Evolutionary conservation across 2,329 filamentous ascomycete species (phyloP), one percentile per base, ranked within the genome.

Genomic region (Alternaria brassicae): DNA sequence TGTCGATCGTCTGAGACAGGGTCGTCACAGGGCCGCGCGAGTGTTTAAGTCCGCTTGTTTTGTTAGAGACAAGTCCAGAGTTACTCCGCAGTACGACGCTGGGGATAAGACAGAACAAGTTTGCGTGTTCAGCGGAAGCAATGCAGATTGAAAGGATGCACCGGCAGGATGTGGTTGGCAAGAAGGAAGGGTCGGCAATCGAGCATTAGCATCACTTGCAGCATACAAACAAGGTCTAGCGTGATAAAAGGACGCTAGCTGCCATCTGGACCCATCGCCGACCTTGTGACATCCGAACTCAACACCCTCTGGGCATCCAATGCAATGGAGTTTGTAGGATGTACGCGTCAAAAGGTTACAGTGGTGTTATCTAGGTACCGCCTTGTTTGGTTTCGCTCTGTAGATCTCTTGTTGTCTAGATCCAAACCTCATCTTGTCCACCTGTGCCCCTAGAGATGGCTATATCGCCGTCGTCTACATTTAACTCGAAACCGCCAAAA

Each of bases 121-220:
- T 32, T 56, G 34, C 56, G 32, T 41, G 34, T 28, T 39, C 19
- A n/a, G 34, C 44, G 32, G 49, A 49, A 37, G 30, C 44, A 48
- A 15, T 48, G 30, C 44, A 19, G 30, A n/a, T 48, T 52, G n/a
- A 28, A 45, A 34, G 48, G 58, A 56, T 56, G 57, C 40, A 40
- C 27, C 13, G 45, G 57, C 28, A 28, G 53, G 32, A 48, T 56
- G 36, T 53, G 48, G 58, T 61, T 61, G 61, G 54, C 58, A 50
- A 58, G 58, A 55, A 56, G 54, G 53, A 62, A 60, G 51, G 55
- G 27, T 49, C 25, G 47, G 56, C 55, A 54, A 56, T 49, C 54
- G 58, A 53, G 49, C 55, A 53, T 57, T 57, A 58, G 36, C 61
- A 53, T 62, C 61, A 63, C 57, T 56, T 60, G 61, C 36, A 42